phyloP scores from a whole-genome alignment of 2,329 filamentous ascomycete genomes.

The Leptodontidium sp. region DNA sequence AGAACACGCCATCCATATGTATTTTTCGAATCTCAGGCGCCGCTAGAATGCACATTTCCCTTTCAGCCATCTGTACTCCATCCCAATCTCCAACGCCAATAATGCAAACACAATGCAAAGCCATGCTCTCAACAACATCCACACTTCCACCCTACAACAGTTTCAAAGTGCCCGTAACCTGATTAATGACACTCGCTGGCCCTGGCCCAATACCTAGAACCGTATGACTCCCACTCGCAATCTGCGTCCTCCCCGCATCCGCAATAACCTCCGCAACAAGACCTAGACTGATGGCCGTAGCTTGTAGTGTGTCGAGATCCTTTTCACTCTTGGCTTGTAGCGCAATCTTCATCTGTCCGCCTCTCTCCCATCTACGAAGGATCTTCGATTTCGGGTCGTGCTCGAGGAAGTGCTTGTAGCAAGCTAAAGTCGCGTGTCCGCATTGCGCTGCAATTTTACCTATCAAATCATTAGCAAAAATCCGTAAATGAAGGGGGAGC shows the following conservation, averaged over 20 bases:
- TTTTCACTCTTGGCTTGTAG: constrained; percentile 89
- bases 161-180: constrained; percentile 86
- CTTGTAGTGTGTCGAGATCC: constrained; percentile 76
- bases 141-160: constrained; percentile 63
- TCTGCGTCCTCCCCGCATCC: constrained; percentile 97
- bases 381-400: constrained; percentile 65
- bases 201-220: constrained; percentile 86
- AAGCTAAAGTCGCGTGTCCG: constrained; percentile 94
- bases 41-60: neutral
- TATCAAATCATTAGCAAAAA: constrained; percentile 48
- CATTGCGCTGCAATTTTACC: constrained; percentile 98
- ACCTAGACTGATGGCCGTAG: constrained; percentile 82
- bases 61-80: neutral
- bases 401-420: constrained; percentile 83
- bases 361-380: constrained; percentile 83
- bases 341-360: constrained; percentile 92
- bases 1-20: neutral
- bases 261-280: constrained; percentile 89
- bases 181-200: constrained; percentile 85
- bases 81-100: neutral
- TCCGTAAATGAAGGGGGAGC: constrained; percentile 18
- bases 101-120: neutral
- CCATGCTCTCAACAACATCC: neutral
- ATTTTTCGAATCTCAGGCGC: neutral
- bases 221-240: constrained; percentile 89